Evolutionary conservation across 805 yeast genomes (phyloP).

Genomic region (Priceomyces carsonii): DNA sequence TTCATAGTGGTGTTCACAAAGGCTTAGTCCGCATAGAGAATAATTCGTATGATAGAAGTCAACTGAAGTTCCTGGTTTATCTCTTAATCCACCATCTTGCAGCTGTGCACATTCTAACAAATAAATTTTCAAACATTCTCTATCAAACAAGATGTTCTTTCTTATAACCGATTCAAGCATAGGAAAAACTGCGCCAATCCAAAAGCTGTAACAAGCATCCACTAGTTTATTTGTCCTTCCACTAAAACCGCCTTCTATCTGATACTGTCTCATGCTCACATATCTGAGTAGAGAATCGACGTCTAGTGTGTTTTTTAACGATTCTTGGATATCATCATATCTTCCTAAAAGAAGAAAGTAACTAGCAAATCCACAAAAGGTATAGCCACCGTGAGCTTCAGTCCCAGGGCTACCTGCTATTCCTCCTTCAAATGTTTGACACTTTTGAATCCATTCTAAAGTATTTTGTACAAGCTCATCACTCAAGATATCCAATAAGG

Average conservation of each 20-base stretch:
- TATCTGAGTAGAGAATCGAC: slow-evolving; percentile 58
- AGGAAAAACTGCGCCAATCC: slow-evolving; percentile 85
- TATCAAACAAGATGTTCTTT: slow-evolving; percentile 35
- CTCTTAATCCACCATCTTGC: slow-evolving; percentile 72
- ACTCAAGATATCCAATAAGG: slow-evolving; percentile 62
- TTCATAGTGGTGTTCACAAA: slow-evolving; percentile 47
- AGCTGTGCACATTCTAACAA: slow-evolving; percentile 77
- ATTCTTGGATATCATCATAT: slow-evolving; percentile 17
- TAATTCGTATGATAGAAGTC: slow-evolving; percentile 94
- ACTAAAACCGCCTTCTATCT: slow-evolving; percentile 79
- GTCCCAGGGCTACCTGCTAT: slow-evolving; percentile 75
- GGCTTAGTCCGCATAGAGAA: slow-evolving; percentile 71
- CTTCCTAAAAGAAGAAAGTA: slow-evolving; percentile 48
- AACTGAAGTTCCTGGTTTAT: slow-evolving; percentile 78
- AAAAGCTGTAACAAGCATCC: slow-evolving; percentile 93
- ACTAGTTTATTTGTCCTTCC: slow-evolving; percentile 94
- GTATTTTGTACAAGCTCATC: slow-evolving; percentile 56
- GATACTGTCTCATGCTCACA: slow-evolving; percentile 68
- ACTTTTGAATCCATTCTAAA: slow-evolving; percentile 58
- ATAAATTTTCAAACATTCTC: slow-evolving; percentile 63
- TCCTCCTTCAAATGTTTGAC: slow-evolving; percentile 96
- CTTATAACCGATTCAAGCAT: slow-evolving; percentile 51
- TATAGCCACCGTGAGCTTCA: slow-evolving; percentile 98
- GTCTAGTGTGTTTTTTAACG: slow-evolving; percentile 34
- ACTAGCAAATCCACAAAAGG: slow-evolving; percentile 81